Evolutionary conservation across 495 filamentous ascomycete genomes (phyloP).

Genomic region (Neurospora sp.): DNA sequence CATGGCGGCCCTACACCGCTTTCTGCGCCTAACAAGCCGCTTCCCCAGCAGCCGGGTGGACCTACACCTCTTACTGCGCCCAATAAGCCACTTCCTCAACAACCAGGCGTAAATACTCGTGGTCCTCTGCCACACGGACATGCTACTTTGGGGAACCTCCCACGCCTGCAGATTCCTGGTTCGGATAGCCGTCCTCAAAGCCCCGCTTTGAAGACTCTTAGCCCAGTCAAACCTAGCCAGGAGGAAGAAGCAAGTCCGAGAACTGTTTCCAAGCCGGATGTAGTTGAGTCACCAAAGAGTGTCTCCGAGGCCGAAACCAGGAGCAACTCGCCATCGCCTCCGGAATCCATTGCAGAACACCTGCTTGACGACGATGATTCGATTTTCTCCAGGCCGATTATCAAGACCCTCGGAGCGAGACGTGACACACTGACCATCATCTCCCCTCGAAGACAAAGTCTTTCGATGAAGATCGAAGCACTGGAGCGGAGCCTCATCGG

Average conservation of each 20-base stretch:
- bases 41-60: not conserved
- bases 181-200: not conserved
- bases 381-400: slow-evolving; percentile 21
- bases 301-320: not conserved
- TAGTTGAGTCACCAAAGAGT: not conserved
- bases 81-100: not conserved
- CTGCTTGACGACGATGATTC: slow-evolving; percentile 10
- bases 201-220: not conserved
- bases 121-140: not conserved
- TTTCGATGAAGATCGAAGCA: slow-evolving; percentile 38
- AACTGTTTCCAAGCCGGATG: not conserved
- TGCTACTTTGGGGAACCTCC: not conserved
- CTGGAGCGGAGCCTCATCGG: slow-evolving; percentile 20
- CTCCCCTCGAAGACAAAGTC: slow-evolving; percentile 24
- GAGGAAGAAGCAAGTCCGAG: not conserved
- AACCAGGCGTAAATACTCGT: not conserved
- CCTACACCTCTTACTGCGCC: not conserved
- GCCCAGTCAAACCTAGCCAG: not conserved
- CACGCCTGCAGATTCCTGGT: slow-evolving; percentile 1
- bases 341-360: slow-evolving; percentile 5
- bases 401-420: slow-evolving; percentile 30
- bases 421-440: slow-evolving; percentile 31
- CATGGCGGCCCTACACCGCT: not conserved
- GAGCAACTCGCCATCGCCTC: not conserved
- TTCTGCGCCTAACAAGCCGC: slow-evolving; percentile 2